Conservation (phyloP, 2,329 filamentous ascomycete species). For the Raffaelea deltoideospora region DNA sequence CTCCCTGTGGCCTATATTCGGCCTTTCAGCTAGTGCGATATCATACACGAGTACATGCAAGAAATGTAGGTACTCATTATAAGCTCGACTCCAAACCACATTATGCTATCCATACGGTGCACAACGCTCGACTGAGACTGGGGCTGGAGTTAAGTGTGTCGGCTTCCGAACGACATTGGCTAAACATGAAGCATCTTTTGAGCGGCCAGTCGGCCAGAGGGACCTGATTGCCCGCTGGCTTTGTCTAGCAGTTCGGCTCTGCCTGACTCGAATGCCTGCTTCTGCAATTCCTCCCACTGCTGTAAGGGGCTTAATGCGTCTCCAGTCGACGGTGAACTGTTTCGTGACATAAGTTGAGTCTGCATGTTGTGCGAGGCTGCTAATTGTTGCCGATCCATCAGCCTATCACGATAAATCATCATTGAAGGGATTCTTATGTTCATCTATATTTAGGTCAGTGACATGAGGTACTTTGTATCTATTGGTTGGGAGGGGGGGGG, state of each 20-base stretch:
- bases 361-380: constrained; percentile 14
- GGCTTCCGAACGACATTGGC: too few relatives aligned
- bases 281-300: constrained; percentile 31
- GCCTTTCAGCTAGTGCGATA: too few relatives aligned
- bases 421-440: constrained; percentile 44
- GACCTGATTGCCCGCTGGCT: constrained; percentile 20
- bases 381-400: constrained; percentile 29
- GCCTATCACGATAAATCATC: constrained; percentile 39
- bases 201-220: constrained; percentile 22
- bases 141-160: too few relatives aligned
- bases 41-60: too few relatives aligned
- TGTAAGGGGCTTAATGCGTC: constrained; percentile 27
- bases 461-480: too few relatives aligned
- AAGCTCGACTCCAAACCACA: too few relatives aligned
- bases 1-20: too few relatives aligned
- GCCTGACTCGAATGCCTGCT: constrained; percentile 26
- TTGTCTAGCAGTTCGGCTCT: constrained; percentile 26
- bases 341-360: constrained; percentile 22
- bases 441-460: too few relatives aligned
- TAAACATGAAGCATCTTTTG: constrained; percentile 21
- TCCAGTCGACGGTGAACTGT: constrained; percentile 12
- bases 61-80: too few relatives aligned
- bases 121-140: too few relatives aligned
- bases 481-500: too few relatives aligned
- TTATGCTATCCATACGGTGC: too few relatives aligned